A percentile compares a stretch with the other conserved stretches of the same genome.
phyloP scores from a whole-genome alignment of 2,329 filamentous ascomycete genomes.

The Coniella lustricola region DNA sequence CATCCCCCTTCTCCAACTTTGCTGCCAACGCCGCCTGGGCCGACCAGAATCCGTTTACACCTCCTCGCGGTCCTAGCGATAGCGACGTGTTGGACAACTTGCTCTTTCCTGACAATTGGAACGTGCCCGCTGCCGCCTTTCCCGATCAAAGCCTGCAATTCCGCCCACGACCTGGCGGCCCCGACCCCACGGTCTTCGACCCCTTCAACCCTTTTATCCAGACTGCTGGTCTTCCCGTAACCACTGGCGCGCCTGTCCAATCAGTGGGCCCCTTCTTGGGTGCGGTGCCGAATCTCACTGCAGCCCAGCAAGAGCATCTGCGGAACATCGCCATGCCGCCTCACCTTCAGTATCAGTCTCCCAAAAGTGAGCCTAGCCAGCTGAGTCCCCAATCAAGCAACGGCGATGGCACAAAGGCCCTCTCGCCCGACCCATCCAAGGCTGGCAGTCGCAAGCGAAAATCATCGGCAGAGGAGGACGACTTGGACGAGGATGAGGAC shows the following conservation, averaged over 20 bases:
- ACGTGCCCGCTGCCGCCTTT: constrained; percentile 13
- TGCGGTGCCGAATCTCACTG: constrained; percentile 40
- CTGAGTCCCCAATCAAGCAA: constrained; percentile 50
- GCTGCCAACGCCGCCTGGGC: constrained; percentile 8
- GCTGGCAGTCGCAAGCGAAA: constrained; percentile 59
- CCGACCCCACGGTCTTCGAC: not conserved
- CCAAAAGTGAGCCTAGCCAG: constrained; percentile 50
- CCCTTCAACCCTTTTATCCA: constrained; percentile 17
- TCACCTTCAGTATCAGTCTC: constrained; percentile 53
- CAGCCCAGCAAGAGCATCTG: constrained; percentile 53
- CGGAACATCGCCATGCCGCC: constrained; percentile 59
- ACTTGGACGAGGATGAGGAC: constrained; percentile 54
- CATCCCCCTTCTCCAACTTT: constrained; percentile 8
- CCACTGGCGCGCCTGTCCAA: constrained; percentile 22
- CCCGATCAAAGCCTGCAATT: constrained; percentile 12
- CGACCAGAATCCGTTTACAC: constrained; percentile 13
- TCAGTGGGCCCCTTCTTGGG: constrained; percentile 24
- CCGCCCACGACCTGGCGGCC: constrained; percentile 8
- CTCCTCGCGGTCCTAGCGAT: constrained; percentile 13
- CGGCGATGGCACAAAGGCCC: constrained; percentile 40
- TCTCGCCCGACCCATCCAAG: constrained; percentile 55
- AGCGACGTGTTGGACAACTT: constrained; percentile 9
- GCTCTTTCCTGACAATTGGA: constrained; percentile 14
- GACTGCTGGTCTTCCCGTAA: constrained; percentile 22
- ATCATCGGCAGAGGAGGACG: constrained; percentile 52